Conservation (phyloP, 768 basidiomycete species). For the Guyanaporus albipodus region DNA sequence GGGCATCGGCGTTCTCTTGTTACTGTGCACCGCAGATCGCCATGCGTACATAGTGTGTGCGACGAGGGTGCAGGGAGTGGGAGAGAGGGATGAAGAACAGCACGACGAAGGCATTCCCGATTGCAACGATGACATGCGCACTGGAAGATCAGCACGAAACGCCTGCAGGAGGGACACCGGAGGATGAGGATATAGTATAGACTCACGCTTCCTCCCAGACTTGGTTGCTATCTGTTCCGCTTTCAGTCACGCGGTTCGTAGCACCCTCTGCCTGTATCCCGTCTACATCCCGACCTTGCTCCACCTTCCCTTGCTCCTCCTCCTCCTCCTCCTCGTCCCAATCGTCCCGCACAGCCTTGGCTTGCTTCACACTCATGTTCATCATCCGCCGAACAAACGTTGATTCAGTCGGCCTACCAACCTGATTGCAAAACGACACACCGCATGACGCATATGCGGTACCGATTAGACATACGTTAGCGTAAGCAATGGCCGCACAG, state of each 20-base stretch:
- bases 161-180: neutral
- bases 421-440: too few relatives aligned
- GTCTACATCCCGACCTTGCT: neutral
- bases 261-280: too few relatives aligned
- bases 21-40: slow-evolving; percentile 41
- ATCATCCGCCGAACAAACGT: slow-evolving; percentile 1
- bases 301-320: neutral
- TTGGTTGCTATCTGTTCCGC: slow-evolving; percentile 36
- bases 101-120: neutral
- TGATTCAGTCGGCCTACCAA: neutral
- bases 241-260: too few relatives aligned
- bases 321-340: slow-evolving; percentile 58
- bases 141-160: slow-evolving; percentile 12
- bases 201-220: slow-evolving; percentile 75
- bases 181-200: neutral
- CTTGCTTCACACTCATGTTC: slow-evolving; percentile 1
- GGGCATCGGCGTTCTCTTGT: slow-evolving; percentile 65
- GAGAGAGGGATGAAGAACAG: too few relatives aligned
- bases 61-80: neutral
- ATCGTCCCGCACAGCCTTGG: slow-evolving; percentile 39
- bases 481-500: slow-evolving; percentile 15
- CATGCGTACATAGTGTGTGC: neutral
- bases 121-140: slow-evolving; percentile 1
- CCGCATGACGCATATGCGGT: too few relatives aligned
- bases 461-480: too few relatives aligned